Base-by-base conservation (phyloP, 176 grass and related monocot genomes). In the Sorghum bicolor region DNA sequence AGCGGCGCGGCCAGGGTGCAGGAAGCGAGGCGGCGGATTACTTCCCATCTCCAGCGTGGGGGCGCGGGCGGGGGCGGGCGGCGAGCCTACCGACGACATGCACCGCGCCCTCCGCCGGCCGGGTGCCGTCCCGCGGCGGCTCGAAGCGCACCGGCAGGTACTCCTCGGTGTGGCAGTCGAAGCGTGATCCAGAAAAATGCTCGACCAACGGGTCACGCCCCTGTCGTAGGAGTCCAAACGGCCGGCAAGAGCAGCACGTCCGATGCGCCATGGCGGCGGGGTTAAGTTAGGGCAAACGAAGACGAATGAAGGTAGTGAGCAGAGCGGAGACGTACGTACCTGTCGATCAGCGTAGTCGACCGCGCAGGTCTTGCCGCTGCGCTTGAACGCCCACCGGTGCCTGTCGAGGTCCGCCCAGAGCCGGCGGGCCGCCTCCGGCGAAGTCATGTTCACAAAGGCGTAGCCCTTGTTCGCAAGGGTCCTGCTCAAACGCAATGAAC, bases 371-470 rank as follows among this genome's bases (percentile, higher is more conserved):
- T 98, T 98, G 1, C 4, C 12, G 2, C 80, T 90, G 4, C 80
- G 30, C 19, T 5, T 20, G 16, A 37, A 30, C 2, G n/a, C 71
- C 96, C 93, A 95, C 0, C 5, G 22, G 47, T 85, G 72, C 0
- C 61, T 57, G 10, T 95, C 62, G 0, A 98, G 82, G 31, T 82
- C 31, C 0, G 13, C 10, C 33, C 76, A 67, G 0, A 98, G 80
- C 45, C 91, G 80, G 3, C 62, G 19, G 0, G 89, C 96, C 5
- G 81, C 93, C 0, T 29, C 50, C 53, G 89, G 38, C 70, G 70
- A 82, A 0, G 96, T 98, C 33, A 93, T 76, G 52, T 98, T 98
- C 0, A 98, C 89, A 20, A 98, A 98, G 0, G 85, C 87, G 72
- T 92, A 98, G 0, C 96, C 96, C 22, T 84, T 84, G 76, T 98